Evolutionary conservation across 108 stramenopile genomes (phyloP).

Genomic region (Chaetoceros tenuissimus): DNA sequence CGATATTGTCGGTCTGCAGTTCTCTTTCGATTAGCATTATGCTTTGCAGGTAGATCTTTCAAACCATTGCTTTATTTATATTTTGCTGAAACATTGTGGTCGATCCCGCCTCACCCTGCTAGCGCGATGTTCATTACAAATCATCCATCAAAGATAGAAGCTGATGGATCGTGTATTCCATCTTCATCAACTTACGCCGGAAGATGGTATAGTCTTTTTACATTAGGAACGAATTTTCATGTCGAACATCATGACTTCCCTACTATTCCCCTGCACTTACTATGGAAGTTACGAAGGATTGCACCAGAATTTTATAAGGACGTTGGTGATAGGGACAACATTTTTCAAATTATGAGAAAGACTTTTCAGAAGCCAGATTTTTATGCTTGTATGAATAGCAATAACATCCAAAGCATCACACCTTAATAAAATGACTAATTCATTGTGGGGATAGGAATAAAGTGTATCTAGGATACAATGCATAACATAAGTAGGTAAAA

Average conservation of each 20-base stretch:
- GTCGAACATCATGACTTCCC: slow-evolving; percentile 85
- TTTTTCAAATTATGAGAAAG: slow-evolving; percentile 45
- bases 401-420: too few species aligned
- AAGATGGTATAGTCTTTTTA: slow-evolving; percentile 56
- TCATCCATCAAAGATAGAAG: slow-evolving; percentile 38
- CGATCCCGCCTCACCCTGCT: slow-evolving; percentile 71
- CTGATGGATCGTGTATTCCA: slow-evolving; percentile 29
- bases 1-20: slow-evolving; percentile 50
- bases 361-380: slow-evolving; percentile 59
- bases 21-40: slow-evolving; percentile 26
- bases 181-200: slow-evolving; percentile 64
- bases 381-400: slow-evolving; percentile 81
- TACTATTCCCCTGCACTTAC: slow-evolving; percentile 56
- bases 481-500: too few species aligned
- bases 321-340: slow-evolving; percentile 29
- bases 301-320: slow-evolving; percentile 61
- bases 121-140: slow-evolving; percentile 78
- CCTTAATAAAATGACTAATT: too few species aligned
- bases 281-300: slow-evolving; percentile 46
- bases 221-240: slow-evolving; percentile 72
- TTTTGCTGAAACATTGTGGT: slow-evolving; percentile 64
- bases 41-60: slow-evolving; percentile 40
- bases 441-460: too few species aligned
- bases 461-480: too few species aligned
- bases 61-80: slow-evolving; percentile 55